Evolutionary conservation across 441 rosid species (phyloP).

Genomic region (Mallotus repandus): DNA sequence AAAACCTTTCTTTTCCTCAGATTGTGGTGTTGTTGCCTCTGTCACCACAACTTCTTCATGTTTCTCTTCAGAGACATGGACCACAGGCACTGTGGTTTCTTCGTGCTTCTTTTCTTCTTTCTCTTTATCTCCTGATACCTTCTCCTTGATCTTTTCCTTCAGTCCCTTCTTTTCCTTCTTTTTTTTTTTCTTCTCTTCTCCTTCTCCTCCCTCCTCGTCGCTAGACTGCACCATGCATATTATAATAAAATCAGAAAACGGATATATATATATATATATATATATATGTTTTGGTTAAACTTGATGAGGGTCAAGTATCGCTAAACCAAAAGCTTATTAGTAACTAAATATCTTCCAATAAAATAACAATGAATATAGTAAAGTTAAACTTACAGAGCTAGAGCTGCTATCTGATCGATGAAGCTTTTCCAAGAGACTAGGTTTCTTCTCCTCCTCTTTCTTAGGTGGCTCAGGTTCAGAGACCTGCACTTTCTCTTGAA

Average conservation of each 20-base stretch:
- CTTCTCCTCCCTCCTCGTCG: conserved; percentile 68
- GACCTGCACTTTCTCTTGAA: conserved; percentile 57
- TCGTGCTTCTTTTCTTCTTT: conserved; percentile 37
- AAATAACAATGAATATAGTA: neutral
- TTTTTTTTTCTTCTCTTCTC: conserved; percentile 50
- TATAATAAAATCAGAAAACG: neutral
- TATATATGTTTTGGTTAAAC: too few species aligned
- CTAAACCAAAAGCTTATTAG: too few species aligned
- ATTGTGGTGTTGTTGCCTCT: conserved; percentile 10
- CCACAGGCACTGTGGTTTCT: conserved; percentile 40
- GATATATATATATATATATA: too few species aligned
- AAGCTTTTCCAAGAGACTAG: conserved; percentile 52
- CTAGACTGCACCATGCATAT: conserved; percentile 50
- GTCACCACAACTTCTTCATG: conserved; percentile 23
- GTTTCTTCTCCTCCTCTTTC: conserved; percentile 51
- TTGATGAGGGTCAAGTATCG: too few species aligned
- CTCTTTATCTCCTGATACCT: conserved; percentile 38
- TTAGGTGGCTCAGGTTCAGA: conserved; percentile 34
- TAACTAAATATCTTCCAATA: too few species aligned
- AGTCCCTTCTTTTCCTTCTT: conserved; percentile 44
- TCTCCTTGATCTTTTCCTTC: conserved; percentile 51
- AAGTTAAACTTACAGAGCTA: conserved; percentile 68
- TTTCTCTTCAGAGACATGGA: conserved; percentile 35
- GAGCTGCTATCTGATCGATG: conserved; percentile 68
- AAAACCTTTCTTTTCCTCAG: conserved; percentile 65